Conservation (phyloP, 441 rosid genomes). For the Omphalea diandra region DNA sequence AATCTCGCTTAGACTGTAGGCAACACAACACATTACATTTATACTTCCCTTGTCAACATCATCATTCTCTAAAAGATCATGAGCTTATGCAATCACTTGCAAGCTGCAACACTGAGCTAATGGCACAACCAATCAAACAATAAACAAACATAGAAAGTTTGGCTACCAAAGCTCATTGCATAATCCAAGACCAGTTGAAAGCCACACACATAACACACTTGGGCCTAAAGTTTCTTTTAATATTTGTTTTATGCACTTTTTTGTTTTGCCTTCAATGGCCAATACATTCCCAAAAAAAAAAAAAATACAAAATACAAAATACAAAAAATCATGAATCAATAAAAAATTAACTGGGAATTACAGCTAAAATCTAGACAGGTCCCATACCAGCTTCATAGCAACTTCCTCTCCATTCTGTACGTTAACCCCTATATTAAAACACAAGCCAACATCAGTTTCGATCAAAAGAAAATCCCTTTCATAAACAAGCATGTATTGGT, state of each 20-base stretch:
- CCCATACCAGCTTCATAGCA: slow-evolving; percentile 79
- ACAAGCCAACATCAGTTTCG: slow-evolving; percentile 3
- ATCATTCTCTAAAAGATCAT: neutral
- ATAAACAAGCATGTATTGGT: neutral
- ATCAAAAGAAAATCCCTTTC: neutral
- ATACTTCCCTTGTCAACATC: neutral
- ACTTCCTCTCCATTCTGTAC: slow-evolving; percentile 94
- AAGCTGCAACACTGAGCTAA: slow-evolving; percentile 3
- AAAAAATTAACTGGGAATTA: neutral
- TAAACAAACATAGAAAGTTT: neutral
- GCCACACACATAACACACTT: neutral
- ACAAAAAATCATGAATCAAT: neutral
- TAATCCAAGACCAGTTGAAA: neutral
- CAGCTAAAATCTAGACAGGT: neutral
- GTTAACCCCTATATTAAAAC: slow-evolving; percentile 54
- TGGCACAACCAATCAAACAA: neutral
- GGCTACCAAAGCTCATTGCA: slow-evolving; percentile 6
- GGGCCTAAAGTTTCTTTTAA: slow-evolving; percentile 4
- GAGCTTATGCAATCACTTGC: neutral
- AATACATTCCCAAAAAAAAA: neutral
- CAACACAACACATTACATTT: too few relatives aligned
- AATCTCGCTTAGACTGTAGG: neutral
- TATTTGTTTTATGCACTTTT: neutral
- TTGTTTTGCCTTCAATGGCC: neutral
- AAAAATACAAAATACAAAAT: too few relatives aligned